These are phyloP conservation scores for Colletotrichum sp. DNA, from an alignment of 2,329 filamentous ascomycete species.

Conservation along the genomic window DNA sequence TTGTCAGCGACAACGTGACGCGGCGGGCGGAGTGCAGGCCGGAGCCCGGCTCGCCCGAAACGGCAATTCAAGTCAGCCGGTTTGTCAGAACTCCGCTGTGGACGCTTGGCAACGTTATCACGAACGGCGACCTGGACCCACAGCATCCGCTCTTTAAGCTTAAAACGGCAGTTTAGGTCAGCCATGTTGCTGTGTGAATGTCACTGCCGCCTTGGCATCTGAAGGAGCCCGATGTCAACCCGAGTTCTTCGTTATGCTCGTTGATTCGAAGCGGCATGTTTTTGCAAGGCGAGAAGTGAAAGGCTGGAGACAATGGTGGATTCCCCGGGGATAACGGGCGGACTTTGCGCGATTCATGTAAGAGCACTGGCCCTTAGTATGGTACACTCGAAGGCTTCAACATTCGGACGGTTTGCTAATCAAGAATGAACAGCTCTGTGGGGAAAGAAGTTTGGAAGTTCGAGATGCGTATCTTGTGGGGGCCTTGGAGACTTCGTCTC, in stretches of 20 bases:
- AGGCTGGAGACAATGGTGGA: background rate
- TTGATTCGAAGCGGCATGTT: background rate
- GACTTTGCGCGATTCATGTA: background rate
- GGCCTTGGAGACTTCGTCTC: background rate
- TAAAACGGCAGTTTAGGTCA: background rate
- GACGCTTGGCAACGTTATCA: background rate
- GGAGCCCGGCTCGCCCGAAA: background rate
- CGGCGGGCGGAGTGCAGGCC: background rate
- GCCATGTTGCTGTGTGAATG: background rate
- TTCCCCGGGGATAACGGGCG: background rate
- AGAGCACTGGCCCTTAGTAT: background rate
- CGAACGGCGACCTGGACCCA: background rate
- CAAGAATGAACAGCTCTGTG: background rate
- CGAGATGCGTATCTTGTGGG: background rate
- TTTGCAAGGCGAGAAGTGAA: background rate
- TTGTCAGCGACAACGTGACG: background rate
- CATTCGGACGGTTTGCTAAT: background rate
- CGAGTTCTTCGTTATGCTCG: background rate
- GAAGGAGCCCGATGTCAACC: background rate
- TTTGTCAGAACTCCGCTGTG: background rate
- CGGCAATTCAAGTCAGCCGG: background rate
- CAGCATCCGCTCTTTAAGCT: background rate
- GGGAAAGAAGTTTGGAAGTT: background rate
- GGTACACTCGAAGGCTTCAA: background rate
- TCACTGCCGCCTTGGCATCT: background rate